These are phyloP conservation scores for Cinchona pubescens DNA, from an alignment of 257 asterid species.

Conservation along the genomic window DNA sequence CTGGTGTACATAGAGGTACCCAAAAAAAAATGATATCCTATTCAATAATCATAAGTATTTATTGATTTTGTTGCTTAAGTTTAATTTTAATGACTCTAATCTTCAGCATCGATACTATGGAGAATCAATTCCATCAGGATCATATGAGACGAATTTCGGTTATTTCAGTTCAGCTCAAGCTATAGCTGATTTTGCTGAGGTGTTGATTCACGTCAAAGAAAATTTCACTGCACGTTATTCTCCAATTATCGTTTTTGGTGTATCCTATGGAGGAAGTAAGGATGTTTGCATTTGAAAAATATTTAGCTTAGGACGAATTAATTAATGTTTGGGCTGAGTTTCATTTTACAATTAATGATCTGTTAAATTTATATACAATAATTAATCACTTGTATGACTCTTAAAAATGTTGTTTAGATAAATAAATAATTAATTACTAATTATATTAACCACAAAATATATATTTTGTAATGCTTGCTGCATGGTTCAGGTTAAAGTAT, in stretches of 20 bases:
- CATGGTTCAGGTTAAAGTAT: slow-evolving; percentile 83
- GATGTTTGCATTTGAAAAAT: background rate
- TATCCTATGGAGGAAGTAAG: slow-evolving; percentile 85
- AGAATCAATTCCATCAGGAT: slow-evolving; percentile 54
- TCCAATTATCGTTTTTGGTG: slow-evolving; percentile 71
- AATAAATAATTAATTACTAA: too few relatives aligned
- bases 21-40: too few relatives aligned
- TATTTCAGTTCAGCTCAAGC: slow-evolving; percentile 84
- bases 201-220: slow-evolving; percentile 49
- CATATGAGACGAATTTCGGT: slow-evolving; percentile 46
- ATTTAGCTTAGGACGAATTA: too few relatives aligned
- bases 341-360: too few relatives aligned
- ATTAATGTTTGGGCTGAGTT: too few relatives aligned
- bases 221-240: slow-evolving; percentile 44
- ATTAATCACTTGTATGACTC: too few relatives aligned
- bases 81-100: too few relatives aligned
- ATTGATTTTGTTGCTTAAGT: too few relatives aligned
- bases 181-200: slow-evolving; percentile 71
- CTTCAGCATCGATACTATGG: slow-evolving; percentile 86
- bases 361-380: too few relatives aligned
- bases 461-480: slow-evolving; percentile 57
- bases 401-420: too few relatives aligned
- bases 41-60: too few relatives aligned
- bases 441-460: too few relatives aligned
- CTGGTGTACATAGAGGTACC: slow-evolving; percentile 63